Base-by-base conservation (phyloP, 1,139 yeast species). In the Candida albicans region DNA sequence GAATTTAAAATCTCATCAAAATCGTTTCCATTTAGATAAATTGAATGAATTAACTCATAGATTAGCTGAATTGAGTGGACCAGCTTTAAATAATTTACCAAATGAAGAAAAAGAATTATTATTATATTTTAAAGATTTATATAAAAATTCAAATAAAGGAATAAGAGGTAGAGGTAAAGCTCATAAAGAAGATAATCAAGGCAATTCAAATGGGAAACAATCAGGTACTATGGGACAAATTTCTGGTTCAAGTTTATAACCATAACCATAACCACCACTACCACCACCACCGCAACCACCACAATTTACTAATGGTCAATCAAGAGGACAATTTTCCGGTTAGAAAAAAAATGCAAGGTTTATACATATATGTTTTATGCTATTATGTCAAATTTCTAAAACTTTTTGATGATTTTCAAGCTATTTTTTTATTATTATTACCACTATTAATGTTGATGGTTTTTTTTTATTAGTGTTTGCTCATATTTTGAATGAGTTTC, bases 1-100 rank as follows among this genome's bases (percentile, higher is more conserved):
- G 2, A 91, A 91, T 61, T 75, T 91, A 68, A 91, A 91, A 64
- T 87, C 96, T 0, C 98, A 91, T 64, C 98, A 91, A 60, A 91
- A 90, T 65, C 75, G 91, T 55, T 89, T 90, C 60, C 98, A 91
- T 64, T 67, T 81, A 49, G 80, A 79, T 13, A 82, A 95, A 0
- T 73, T 91, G 52, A 80, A 79, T 52, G 70, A 70, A 39, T 67
- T 89, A 53, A 87, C 95, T 6, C 74, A 70, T 41, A 79, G 75
- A 51, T 65, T 85, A 50, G 90, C 90, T 0, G 83, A 81, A 51
- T 61, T 82, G 34, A 62, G 65, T 43, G 72, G 75, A 0, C 64
- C 62, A 29, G 73, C 70, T 14, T 70, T 87, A 48, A 73, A 72
- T 27, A 61, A 64, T 53, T 57, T 79, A 37, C 87, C 91, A 1